Percentiles rank a stretch among this genome's conserved stretches.
Conservation (phyloP, 2,329 filamentous ascomycete species). For the Paraphoma chrysanthemicola region DNA sequence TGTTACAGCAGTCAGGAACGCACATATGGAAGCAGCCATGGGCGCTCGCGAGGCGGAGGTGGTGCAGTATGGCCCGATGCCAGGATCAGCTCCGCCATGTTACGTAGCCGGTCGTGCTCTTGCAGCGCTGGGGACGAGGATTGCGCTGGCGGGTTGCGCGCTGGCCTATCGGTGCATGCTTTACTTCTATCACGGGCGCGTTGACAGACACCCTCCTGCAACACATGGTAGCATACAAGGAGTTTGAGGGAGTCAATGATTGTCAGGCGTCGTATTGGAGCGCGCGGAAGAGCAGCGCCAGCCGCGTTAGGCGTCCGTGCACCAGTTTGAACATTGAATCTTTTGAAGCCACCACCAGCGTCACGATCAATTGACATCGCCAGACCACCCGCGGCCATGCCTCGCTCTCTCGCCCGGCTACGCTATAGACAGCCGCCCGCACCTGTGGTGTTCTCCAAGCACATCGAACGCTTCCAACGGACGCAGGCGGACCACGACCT, state of each 20-base stretch:
- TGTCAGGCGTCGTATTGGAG: constrained; percentile 26
- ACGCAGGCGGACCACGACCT: neutral
- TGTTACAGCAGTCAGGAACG: constrained; percentile 1
- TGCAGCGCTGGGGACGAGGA: neutral
- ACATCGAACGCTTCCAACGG: constrained; percentile 2
- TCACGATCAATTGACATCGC: constrained; percentile 13
- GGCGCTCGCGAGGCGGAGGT: constrained; percentile 40
- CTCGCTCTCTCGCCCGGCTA: constrained; percentile 37
- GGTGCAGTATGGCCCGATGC: constrained; percentile 16
- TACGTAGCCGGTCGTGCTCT: constrained; percentile 18
- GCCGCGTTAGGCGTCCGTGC: constrained; percentile 19
- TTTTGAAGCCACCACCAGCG: constrained; percentile 16
- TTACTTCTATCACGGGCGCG: constrained; percentile 1
- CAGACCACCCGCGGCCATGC: constrained; percentile 28
- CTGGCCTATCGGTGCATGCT: constrained; percentile 10
- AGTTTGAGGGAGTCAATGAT: neutral
- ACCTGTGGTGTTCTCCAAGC: constrained; percentile 20
- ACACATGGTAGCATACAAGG: constrained; percentile 18
- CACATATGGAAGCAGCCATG: constrained; percentile 49
- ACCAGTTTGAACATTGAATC: constrained; percentile 9
- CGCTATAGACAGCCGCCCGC: constrained; percentile 28
- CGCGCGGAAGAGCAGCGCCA: constrained; percentile 15
- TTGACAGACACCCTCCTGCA: constrained; percentile 3
- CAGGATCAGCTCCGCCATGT: constrained; percentile 30
- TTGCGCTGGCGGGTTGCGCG: neutral